A percentile compares a stretch with the other conserved stretches of the same genome.
Evolutionary conservation across 2,329 filamentous ascomycete genomes (phyloP).

Genomic region (Neophaeococcomyces mojaviensis): DNA sequence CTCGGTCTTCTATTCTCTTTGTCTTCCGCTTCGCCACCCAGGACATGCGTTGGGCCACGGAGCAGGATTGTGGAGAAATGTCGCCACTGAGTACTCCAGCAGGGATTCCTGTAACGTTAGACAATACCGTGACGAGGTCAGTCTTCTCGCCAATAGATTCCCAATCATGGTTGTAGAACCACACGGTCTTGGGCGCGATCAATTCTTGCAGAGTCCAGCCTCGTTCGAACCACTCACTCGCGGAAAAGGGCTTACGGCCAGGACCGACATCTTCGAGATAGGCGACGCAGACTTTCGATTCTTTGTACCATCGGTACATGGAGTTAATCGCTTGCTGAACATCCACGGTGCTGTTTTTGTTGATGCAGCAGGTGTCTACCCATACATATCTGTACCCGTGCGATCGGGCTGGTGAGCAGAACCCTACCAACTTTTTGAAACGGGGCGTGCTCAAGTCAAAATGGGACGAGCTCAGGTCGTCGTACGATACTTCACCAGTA

Average conservation of each 20-base stretch:
- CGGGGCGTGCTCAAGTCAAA: no score
- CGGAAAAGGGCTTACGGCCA: background rate
- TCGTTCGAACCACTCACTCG: conserved; percentile 11
- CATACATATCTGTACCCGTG: no score
- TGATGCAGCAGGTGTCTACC: no score
- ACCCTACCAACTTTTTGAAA: no score
- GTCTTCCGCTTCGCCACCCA: conserved; percentile 33
- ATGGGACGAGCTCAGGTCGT: no score
- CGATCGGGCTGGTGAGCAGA: no score
- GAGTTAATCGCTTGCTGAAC: conserved; percentile 19
- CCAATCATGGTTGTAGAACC: conserved; percentile 14
- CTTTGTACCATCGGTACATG: conserved; percentile 19
- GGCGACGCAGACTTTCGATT: conserved; percentile 15
- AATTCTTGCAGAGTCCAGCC: no score
- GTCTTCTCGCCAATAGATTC: conserved; percentile 22
- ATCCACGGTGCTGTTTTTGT: no score
- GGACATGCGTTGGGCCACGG: conserved; percentile 32
- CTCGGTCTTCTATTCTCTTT: conserved; percentile 31
- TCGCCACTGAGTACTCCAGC: conserved; percentile 16
- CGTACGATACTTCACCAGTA: no score
- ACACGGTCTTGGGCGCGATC: background rate
- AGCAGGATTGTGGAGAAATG: conserved; percentile 15
- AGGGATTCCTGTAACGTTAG: conserved; percentile 22
- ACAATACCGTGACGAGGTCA: conserved; percentile 20
- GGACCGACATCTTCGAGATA: conserved; percentile 12